Base-by-base conservation (phyloP, 306 rosid species). In the Calophaca sinica region DNA sequence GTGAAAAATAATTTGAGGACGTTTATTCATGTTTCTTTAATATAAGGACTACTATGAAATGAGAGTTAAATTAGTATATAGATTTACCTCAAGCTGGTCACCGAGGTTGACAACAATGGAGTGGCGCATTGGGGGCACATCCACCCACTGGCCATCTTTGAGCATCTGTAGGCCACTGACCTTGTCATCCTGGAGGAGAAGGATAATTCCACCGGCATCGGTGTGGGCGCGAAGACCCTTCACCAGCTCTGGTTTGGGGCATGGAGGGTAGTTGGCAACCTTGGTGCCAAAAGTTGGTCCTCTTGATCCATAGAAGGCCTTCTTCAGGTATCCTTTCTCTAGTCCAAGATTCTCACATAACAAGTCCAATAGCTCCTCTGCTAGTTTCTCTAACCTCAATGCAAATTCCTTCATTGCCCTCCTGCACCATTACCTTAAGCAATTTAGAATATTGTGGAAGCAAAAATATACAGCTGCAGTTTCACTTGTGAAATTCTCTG, bases 171-270 rank as follows among this genome's bases (percentile, higher is more conserved):
- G 91, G 53, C 97, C 98, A 70, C 97, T 88, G 72, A 93, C 97
- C 81, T 88, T 89, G 84, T 93, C 91, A 15, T 91, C 97, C 60
- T 93, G 98, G 84, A 93, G 89, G 63, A 93, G 92, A 5, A 93
- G 88, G 86, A 93, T 84, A 44, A 93, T 82, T 15, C 98, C 97
- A 1, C 98, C 97, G 2, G 98, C 98, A 46, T 93, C 98, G 11
- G 98, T 93, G 81, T 93, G 98, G 26, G 97, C 88, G 1, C 98
- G 81, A 50, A 93, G 98, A 48, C 98, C 98, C 84, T 91, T 93
- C 69, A 93, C 90, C 54, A 89, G 80, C 28, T 89, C 94, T 5
- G 97, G 97, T 9, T 88, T 87, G 0, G 97, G 98, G 35, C 98
- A 93, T 0, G 90, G 89, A 6, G 98, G 97, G 82, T 93, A 93